Base-by-base conservation (phyloP, 495 filamentous ascomycete genomes). In the Penicillium canariense region DNA sequence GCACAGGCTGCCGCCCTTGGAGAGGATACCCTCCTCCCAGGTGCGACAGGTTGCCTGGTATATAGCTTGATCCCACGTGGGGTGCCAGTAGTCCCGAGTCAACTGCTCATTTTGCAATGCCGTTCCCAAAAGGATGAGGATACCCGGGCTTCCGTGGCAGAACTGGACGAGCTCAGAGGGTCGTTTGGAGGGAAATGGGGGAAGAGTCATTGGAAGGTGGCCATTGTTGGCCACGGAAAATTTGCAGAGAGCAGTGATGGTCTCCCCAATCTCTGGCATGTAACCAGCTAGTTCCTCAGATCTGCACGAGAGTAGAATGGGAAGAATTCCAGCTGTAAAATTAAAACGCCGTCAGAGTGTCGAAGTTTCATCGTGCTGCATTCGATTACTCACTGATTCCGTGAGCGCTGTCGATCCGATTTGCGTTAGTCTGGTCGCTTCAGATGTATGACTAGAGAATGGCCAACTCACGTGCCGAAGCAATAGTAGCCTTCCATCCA, bases 1-100 rank as follows among this genome's bases (percentile, higher is more conserved):
- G 49, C 77, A 80, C 6, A 80, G 40, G 40, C 73, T 68, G 0
- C 74, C 74, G 18, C 77, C 77, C 50, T 80, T 79, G n/a, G 66
- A 70, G 5, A 79, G 62, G 0, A 80, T 59, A 0, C 76, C 75
- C 63, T 81, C 68, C 48, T 75, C 65, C 77, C 77, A 80, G 8
- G 74, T 60, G n/a, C 68, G 66, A 23, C 75, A 56, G n/a, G 66
- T 69, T 9, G 65, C 68, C 17, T 69, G 47, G 31, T 62, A 59
- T 17, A 71, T 66, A 6, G 72, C 63, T 47, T 68, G 56, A 18
- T 78, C 68, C 74, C 74, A 80, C 20, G 68, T 65, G 4, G 74
- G 72, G 18, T 67, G 60, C 72, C 75, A 76, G 42, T 64, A 61
- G 9, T 59, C 49, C 26, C 47, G 32, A 18, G 67, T 51, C 9